Evolutionary conservation across 768 basidiomycete genomes (phyloP).

Genomic region (Auriscalpium vulgare): DNA sequence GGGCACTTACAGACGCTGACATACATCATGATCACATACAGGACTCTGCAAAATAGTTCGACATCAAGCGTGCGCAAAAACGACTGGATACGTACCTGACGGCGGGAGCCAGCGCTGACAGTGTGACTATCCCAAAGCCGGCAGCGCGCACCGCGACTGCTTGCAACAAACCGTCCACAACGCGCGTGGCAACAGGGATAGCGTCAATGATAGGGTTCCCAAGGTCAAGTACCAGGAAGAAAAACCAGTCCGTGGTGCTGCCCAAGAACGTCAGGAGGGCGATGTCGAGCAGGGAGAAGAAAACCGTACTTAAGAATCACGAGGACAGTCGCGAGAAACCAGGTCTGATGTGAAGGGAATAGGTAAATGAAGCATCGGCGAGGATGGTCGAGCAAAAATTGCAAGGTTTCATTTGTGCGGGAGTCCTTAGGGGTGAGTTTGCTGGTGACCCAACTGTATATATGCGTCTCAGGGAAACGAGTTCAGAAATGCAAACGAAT

Average conservation of each 20-base stretch:
- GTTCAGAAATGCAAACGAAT: background rate
- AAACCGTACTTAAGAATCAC: constrained; percentile 58
- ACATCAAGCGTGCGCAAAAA: background rate
- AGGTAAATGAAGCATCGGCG: constrained; percentile 86
- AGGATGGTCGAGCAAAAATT: constrained; percentile 92
- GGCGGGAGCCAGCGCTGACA: constrained; percentile 76
- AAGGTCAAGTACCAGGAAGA: constrained; percentile 83
- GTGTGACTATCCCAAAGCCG: constrained; percentile 72
- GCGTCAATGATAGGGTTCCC: constrained; percentile 60
- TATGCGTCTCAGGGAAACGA: constrained; percentile 2
- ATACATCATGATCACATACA: constrained; percentile 94
- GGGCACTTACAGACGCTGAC: constrained; percentile 63
- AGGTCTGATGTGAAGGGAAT: constrained; percentile 90
- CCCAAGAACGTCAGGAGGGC: background rate
- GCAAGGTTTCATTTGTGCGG: constrained; percentile 66
- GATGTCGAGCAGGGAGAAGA: background rate
- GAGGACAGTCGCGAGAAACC: constrained; percentile 75
- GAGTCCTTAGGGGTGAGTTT: constrained; percentile 55
- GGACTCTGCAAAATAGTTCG: constrained; percentile 42
- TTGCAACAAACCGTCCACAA: constrained; percentile 74
- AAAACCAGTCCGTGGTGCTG: constrained; percentile 82
- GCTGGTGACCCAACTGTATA: constrained; percentile 59
- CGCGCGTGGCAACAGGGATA: constrained; percentile 63
- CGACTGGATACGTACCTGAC: constrained; percentile 55
- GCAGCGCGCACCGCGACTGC: constrained; percentile 77